Percentiles rank a stretch among this genome's conserved stretches.
Evolutionary conservation across 306 rosid species (phyloP).

Genomic region (Dryas octopetala): DNA sequence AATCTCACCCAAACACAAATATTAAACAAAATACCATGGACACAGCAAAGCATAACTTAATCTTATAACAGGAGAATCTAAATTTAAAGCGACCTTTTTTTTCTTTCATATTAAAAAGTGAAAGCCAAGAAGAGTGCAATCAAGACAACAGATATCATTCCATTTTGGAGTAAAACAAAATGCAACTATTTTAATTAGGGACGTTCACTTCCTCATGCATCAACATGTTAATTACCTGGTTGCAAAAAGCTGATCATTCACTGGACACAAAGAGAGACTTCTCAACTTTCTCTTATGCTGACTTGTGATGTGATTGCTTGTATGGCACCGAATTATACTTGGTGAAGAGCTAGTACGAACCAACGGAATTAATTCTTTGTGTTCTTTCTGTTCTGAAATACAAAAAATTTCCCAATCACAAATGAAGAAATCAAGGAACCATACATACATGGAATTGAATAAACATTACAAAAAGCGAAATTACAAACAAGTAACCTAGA

Average conservation of each 20-base stretch:
- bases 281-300: conserved; percentile 94
- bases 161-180: not conserved
- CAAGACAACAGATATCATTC: not conserved
- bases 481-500: conserved; percentile 10
- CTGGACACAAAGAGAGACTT: conserved; percentile 74
- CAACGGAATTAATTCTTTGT: conserved; percentile 58
- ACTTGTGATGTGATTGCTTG: conserved; percentile 73
- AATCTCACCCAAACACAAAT: not conserved
- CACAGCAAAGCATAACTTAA: not conserved
- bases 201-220: conserved; percentile 6
- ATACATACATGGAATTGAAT: conserved; percentile 8
- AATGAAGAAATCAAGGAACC: conserved; percentile 2
- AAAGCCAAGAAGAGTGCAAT: not conserved
- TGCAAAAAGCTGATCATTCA: conserved; percentile 77
- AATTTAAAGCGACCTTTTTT: not conserved
- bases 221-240: conserved; percentile 57
- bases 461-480: conserved; percentile 4
- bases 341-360: conserved; percentile 46
- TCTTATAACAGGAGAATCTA: not conserved
- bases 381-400: conserved; percentile 77
- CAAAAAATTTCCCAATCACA: conserved; percentile 26
- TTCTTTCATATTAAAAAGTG: not conserved
- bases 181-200: conserved; percentile 8
- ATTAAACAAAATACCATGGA: not conserved
- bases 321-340: conserved; percentile 41